Conservation (phyloP, 2,329 filamentous ascomycete genomes). For the Paecilomyces formosus region DNA sequence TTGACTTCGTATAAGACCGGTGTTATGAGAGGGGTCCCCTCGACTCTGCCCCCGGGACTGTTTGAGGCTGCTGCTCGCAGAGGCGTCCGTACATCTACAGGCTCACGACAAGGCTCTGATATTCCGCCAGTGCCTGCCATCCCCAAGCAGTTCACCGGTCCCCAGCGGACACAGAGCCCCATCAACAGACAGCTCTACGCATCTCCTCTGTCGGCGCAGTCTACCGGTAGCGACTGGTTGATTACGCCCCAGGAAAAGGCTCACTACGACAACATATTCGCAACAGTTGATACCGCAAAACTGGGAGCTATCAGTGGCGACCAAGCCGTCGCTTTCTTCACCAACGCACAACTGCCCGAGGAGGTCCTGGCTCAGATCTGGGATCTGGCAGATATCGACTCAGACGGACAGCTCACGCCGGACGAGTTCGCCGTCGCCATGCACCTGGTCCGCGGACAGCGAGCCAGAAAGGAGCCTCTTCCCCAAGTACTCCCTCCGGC, state of each 20-base stretch:
- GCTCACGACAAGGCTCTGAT: constrained; percentile 41
- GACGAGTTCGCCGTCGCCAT: constrained; percentile 97
- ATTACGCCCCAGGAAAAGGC: constrained; percentile 76
- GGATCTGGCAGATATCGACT: constrained; percentile 93
- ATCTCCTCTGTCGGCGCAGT: constrained; percentile 45
- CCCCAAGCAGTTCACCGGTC: constrained; percentile 68
- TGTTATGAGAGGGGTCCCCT: constrained; percentile 69
- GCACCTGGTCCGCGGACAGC: constrained; percentile 89
- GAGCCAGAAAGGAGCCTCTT: constrained; percentile 62
- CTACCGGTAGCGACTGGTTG: constrained; percentile 66
- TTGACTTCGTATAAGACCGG: constrained; percentile 86
- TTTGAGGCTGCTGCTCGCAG: constrained; percentile 84
- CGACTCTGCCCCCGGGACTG: constrained; percentile 70
- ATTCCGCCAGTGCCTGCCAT: constrained; percentile 58
- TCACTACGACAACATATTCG: constrained; percentile 81
- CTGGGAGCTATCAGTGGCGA: constrained; percentile 85
- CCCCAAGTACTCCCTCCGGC: constrained; percentile 72
- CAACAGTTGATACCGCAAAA: constrained; percentile 70
- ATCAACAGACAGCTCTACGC: constrained; percentile 45
- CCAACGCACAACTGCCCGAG: constrained; percentile 81
- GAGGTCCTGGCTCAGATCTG: constrained; percentile 89
- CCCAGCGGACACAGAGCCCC: constrained; percentile 54
- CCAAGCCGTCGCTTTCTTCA: constrained; percentile 89
- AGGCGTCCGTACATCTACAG: constrained; percentile 46
- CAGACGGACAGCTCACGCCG: constrained; percentile 72